These are phyloP conservation scores for Ensete glaucum DNA, from an alignment of 176 grass and related monocot species.

Conservation along the genomic window DNA sequence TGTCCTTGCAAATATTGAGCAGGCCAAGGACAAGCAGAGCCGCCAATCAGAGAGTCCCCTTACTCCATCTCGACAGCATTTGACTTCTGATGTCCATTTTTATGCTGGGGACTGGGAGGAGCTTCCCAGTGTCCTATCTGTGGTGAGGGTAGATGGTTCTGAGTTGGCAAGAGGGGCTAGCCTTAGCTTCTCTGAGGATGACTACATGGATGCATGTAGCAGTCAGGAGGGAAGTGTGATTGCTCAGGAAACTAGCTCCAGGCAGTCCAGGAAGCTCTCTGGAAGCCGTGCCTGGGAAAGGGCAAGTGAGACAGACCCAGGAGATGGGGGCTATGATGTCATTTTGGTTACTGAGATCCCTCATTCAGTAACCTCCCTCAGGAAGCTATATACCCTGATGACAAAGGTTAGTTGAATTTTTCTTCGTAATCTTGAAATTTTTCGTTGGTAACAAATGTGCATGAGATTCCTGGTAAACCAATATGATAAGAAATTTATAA, in stretches of 20 bases:
- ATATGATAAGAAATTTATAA: background rate
- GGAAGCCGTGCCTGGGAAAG: constrained; percentile 79
- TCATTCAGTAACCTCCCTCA: constrained; percentile 40
- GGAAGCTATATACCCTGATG: constrained; percentile 44
- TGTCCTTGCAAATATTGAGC: constrained; percentile 69
- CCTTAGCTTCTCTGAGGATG: constrained; percentile 57
- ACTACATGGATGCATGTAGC: constrained; percentile 47
- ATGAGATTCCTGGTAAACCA: background rate
- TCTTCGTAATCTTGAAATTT: background rate
- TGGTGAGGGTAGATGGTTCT: constrained; percentile 38
- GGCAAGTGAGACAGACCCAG: constrained; percentile 36
- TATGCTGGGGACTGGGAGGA: constrained; percentile 71
- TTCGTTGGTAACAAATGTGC: too few relatives aligned
- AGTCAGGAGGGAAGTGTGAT: constrained; percentile 53
- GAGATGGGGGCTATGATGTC: constrained; percentile 69
- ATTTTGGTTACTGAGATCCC: constrained; percentile 62
- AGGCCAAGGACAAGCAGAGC: constrained; percentile 40
- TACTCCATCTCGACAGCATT: constrained; percentile 48
- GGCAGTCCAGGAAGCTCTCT: constrained; percentile 57
- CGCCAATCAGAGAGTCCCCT: constrained; percentile 59
- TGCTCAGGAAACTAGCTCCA: constrained; percentile 37
- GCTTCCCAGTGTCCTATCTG: constrained; percentile 53
- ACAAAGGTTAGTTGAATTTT: constrained; percentile 45
- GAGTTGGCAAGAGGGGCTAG: constrained; percentile 29
- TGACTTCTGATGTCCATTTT: constrained; percentile 57